phyloP scores from a whole-genome alignment of 2,329 filamentous ascomycete genomes.

The Fusarium citri region DNA sequence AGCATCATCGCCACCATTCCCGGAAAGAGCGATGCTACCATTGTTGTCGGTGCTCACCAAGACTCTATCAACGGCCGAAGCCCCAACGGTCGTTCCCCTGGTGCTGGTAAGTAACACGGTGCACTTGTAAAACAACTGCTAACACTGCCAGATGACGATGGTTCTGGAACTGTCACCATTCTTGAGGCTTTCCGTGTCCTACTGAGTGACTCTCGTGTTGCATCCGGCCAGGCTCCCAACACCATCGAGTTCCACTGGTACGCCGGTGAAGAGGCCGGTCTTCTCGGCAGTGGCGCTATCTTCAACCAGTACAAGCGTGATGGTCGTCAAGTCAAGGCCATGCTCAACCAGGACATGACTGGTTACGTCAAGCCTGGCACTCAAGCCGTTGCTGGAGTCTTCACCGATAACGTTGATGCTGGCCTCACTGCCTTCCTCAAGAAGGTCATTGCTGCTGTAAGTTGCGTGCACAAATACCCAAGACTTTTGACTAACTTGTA shows the following conservation, averaged over 20 bases:
- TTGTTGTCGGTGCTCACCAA: constrained; percentile 83
- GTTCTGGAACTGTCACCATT: constrained; percentile 68
- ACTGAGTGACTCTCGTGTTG: constrained; percentile 71
- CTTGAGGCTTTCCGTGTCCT: constrained; percentile 81
- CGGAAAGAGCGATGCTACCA: constrained; percentile 76
- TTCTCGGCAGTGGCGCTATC: constrained; percentile 75
- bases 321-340: constrained; percentile 53
- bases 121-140: fast-evolving
- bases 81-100: constrained; percentile 35
- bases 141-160: constrained; percentile 38
- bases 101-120: constrained; percentile 29
- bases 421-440: constrained; percentile 53
- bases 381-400: constrained; percentile 51
- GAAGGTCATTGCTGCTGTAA: constrained; percentile 49
- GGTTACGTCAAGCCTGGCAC: constrained; percentile 52
- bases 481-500: fast-evolving
- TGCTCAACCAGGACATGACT: constrained; percentile 60
- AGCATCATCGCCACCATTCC: constrained; percentile 86
- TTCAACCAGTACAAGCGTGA: constrained; percentile 53
- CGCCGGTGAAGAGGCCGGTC: constrained; percentile 81
- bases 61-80: constrained; percentile 75
- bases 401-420: constrained; percentile 55
- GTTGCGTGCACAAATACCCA: fast-evolving
- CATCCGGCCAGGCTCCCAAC: constrained; percentile 71
- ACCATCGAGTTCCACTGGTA: constrained; percentile 91